Conservation (phyloP, 768 basidiomycete genomes). For the Paxillus involutus region DNA sequence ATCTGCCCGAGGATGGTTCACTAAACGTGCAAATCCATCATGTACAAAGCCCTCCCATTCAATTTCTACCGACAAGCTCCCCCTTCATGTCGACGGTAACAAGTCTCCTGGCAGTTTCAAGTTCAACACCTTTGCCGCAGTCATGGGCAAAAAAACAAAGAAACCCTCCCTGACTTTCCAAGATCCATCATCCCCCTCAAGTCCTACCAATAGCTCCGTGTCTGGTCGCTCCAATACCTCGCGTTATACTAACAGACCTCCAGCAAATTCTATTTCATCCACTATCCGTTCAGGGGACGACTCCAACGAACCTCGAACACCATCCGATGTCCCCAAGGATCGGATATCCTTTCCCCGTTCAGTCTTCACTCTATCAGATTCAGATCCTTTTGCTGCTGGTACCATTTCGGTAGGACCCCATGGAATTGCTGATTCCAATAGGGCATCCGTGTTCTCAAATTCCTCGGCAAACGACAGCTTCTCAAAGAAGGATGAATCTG, state of each 20-base stretch:
- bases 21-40: slow-evolving; percentile 15
- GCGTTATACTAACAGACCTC: slow-evolving; percentile 38
- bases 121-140: slow-evolving; percentile 57
- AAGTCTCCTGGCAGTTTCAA: slow-evolving; percentile 35
- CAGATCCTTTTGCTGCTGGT: slow-evolving; percentile 62
- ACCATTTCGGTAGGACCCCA: slow-evolving; percentile 40
- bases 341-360: slow-evolving; percentile 41
- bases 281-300: slow-evolving; percentile 51
- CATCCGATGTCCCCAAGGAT: slow-evolving; percentile 40
- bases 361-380: slow-evolving; percentile 59
- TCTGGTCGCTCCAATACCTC: slow-evolving; percentile 21
- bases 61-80: slow-evolving; percentile 30
- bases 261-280: slow-evolving; percentile 58
- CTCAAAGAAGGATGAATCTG: slow-evolving; percentile 37
- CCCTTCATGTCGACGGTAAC: slow-evolving; percentile 13
- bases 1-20: slow-evolving; percentile 28
- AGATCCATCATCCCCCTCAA: slow-evolving; percentile 33
- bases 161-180: slow-evolving; percentile 57
- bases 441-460: slow-evolving; percentile 54
- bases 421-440: slow-evolving; percentile 40
- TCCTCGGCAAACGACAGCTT: slow-evolving; percentile 46
- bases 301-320: slow-evolving; percentile 54
- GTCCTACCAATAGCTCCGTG: slow-evolving; percentile 14
- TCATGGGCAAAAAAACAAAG: slow-evolving; percentile 64
- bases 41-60: slow-evolving; percentile 18